phyloP scores from a whole-genome alignment of 345 rosid species.

The Gossypium rotundifolium region DNA sequence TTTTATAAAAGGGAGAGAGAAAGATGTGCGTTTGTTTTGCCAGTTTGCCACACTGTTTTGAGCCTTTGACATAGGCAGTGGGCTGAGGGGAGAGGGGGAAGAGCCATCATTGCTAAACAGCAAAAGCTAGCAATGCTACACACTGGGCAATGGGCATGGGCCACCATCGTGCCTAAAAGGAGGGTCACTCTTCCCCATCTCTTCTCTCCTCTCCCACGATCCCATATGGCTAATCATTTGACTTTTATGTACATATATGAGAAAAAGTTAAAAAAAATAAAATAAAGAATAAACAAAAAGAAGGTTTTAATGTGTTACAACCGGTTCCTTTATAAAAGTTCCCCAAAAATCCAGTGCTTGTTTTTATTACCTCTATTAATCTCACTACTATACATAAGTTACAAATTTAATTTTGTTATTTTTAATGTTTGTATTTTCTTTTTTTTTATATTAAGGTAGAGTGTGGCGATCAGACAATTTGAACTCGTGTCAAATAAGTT shows the following conservation, averaged over 20 bases:
- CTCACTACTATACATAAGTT: no score
- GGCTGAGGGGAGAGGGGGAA: background rate
- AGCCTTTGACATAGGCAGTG: no score
- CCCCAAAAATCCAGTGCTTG: constrained; percentile 11
- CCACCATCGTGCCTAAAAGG: constrained; percentile 23
- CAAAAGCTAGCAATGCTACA: constrained; percentile 9
- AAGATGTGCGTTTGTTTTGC: no score
- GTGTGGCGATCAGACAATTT: no score
- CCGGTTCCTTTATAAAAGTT: background rate
- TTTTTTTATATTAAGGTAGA: no score
- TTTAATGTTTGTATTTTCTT: no score
- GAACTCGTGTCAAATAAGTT: no score
- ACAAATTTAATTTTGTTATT: no score
- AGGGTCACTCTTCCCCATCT: background rate
- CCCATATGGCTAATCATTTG: constrained; percentile 36
- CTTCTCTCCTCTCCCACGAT: constrained; percentile 12
- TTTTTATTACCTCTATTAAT: background rate
- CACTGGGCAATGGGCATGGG: constrained; percentile 33
- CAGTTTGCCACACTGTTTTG: no score
- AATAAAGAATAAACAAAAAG: background rate
- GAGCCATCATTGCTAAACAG: constrained; percentile 30
- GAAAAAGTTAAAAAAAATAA: background rate
- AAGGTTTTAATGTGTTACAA: background rate
- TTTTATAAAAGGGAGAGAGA: no score
- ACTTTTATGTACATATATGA: constrained; percentile 7